These are phyloP conservation scores for Borovskyia barvae DNA, from an alignment of 208 protist species.

Conservation along the genomic window DNA sequence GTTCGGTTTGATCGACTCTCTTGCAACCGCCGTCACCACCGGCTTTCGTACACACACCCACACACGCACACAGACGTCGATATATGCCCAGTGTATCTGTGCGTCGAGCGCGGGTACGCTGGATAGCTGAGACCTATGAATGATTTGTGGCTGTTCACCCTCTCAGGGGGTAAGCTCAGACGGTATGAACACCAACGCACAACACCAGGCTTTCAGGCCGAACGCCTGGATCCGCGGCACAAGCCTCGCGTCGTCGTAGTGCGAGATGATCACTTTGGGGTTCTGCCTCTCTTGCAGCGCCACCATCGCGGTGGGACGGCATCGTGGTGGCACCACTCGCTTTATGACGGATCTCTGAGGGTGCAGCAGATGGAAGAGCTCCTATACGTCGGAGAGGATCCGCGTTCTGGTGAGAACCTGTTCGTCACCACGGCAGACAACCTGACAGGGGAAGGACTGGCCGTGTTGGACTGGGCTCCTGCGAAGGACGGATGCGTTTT, in stretches of 20 bases:
- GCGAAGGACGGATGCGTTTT: constrained; percentile 17
- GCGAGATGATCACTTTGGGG: not conserved
- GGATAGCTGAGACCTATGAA: constrained; percentile 5
- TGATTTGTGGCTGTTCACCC: not conserved
- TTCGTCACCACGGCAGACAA: constrained; percentile 16
- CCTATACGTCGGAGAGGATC: constrained; percentile 16
- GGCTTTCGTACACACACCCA: not conserved
- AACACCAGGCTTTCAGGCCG: constrained; percentile 8
- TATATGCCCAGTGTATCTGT: not conserved
- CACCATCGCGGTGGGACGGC: constrained; percentile 1
- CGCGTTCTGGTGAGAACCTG: constrained; percentile 5
- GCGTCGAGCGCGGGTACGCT: not conserved
- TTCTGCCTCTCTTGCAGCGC: constrained; percentile 5
- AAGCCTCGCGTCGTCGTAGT: constrained; percentile 23
- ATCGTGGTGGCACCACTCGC: constrained; percentile 22
- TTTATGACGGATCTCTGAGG: constrained; percentile 5
- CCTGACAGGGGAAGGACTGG: constrained; percentile 3
- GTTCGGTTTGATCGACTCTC: not conserved
- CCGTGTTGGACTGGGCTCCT: constrained; percentile 2
- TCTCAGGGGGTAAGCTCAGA: constrained; percentile 9
- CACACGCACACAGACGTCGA: not conserved
- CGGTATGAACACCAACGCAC: constrained; percentile 21
- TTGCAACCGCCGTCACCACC: not conserved
- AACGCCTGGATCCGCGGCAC: constrained; percentile 11
- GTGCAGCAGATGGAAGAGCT: constrained; percentile 14